Base-by-base conservation (phyloP, 2,329 filamentous ascomycete genomes). In the Chaetomiaceae sp. region DNA sequence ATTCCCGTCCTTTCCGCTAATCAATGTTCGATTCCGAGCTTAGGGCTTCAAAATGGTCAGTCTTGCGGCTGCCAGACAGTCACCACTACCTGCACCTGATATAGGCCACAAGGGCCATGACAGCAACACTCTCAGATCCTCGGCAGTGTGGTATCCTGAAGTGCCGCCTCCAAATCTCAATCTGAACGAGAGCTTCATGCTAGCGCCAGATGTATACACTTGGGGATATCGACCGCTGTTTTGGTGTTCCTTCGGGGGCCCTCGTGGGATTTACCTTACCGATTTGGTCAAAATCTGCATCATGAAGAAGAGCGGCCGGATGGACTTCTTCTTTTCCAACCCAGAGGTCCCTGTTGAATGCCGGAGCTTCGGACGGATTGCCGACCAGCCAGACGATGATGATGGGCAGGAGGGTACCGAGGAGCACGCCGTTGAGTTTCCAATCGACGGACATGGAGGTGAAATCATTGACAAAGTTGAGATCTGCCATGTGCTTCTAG, bases 21-120 rank as follows among this genome's bases (percentile, higher is more conserved):
- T 25, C 31, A 30, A 39, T 21, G 17, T n/a, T 9, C n/a, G 7
- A 12, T 1, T 5, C 10, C 5, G 3, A 12, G 6, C 6, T 7
- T 10, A 46, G 44, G 44, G n/a, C 2, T 46, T 39, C 20, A 38
- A 19, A 39, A 31, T 46, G 16, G 44, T 46, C 23, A 46, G 33
- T n/a, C 10, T 46, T n/a, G 34, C 34, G 2, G n/a, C 30, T 39
- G 12, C 12, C 5, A 9, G 5, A 20, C 16, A 21, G 14, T 5
- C 16, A 5, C 3, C 20, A n/a, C n/a, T n/a, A n/a, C n/a, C n/a
- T n/a, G n/a, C n/a, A n/a, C n/a, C n/a, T n/a, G n/a, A n/a, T n/a
- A n/a, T n/a, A n/a, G n/a, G 9, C 34, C 41, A n/a, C 14, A 27
- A 9, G 16, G 13, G 16, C 33, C 14, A n/a, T 13, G 16, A 19